phyloP scores from a whole-genome alignment of 768 basidiomycete genomes.

The Fomitopsis serialis region DNA sequence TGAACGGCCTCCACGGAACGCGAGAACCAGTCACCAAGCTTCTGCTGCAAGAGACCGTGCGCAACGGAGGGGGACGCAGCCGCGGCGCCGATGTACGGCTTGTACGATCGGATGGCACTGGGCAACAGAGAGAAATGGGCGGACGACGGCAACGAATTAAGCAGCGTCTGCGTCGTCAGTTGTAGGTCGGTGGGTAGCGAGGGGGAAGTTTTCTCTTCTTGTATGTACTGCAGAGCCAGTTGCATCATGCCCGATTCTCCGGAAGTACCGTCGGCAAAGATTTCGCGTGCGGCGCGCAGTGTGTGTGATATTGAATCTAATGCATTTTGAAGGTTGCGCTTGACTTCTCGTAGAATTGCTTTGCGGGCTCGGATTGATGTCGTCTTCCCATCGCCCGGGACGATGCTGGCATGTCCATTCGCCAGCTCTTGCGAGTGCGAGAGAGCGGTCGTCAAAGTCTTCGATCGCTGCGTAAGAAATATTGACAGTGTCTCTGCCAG shows the following conservation, averaged over 20 bases:
- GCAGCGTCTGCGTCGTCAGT: constrained; percentile 62
- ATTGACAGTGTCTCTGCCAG: constrained; percentile 65
- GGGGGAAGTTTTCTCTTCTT: constrained; percentile 36
- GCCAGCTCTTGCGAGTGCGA: constrained; percentile 9
- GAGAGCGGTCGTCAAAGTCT: constrained; percentile 45
- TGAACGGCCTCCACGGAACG: constrained; percentile 43
- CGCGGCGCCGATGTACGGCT: constrained; percentile 75
- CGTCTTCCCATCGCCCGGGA: constrained; percentile 5
- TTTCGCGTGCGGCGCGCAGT: constrained; percentile 44
- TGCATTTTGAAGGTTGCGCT: constrained; percentile 43
- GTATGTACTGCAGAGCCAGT: constrained; percentile 55
- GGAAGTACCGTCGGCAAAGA: constrained; percentile 42
- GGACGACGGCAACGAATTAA: constrained; percentile 74
- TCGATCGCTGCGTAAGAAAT: constrained; percentile 67
- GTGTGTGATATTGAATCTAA: constrained; percentile 58
- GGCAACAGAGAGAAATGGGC: constrained; percentile 80
- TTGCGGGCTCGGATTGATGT: constrained; percentile 22
- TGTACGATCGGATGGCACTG: constrained; percentile 63
- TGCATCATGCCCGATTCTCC: constrained; percentile 43
- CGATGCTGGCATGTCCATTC: constrained; percentile 32
- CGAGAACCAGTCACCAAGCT: constrained; percentile 60
- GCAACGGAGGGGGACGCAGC: constrained; percentile 52
- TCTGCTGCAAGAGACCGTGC: constrained; percentile 36
- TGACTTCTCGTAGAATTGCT: constrained; percentile 43
- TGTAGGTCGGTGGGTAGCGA: constrained; percentile 46